Conservation (phyloP, 192 early-diverging fungal genomes). For the Neocallimastix lanati region DNA sequence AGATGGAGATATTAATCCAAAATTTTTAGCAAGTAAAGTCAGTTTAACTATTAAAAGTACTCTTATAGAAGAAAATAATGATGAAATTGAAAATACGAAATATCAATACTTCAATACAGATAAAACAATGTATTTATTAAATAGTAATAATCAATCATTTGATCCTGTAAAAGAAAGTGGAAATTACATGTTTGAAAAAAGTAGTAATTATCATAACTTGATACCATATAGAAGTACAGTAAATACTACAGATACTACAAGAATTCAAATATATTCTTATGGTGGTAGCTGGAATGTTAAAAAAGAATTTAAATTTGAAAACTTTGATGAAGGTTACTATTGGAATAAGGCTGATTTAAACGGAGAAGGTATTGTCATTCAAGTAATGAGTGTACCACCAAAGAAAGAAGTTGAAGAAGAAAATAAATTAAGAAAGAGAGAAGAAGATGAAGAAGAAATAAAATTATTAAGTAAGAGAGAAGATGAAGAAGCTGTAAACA, state of each 20-base stretch:
- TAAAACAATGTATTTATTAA: background rate
- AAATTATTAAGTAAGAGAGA: too few species aligned
- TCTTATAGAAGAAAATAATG: background rate
- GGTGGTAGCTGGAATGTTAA: too few species aligned
- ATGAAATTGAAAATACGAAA: too few species aligned
- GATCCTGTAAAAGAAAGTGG: background rate
- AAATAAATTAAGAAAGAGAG: background rate
- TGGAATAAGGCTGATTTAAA: too few species aligned
- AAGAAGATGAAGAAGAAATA: background rate
- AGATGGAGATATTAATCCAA: background rate
- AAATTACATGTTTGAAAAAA: background rate
- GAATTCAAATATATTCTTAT: too few species aligned
- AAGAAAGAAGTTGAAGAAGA: too few species aligned
- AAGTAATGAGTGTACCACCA: too few species aligned
- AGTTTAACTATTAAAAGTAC: background rate
- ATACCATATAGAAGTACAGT: background rate
- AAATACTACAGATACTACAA: background rate
- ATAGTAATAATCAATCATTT: background rate
- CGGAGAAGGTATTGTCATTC: too few species aligned
- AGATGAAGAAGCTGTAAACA: background rate
- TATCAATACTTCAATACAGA: too few species aligned
- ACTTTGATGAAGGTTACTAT: too few species aligned
- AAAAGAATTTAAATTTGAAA: too few species aligned
- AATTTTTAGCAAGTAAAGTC: background rate
- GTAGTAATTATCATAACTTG: background rate